Evolutionary conservation across 768 basidiomycete genomes (phyloP).

Genomic region (Terana coerulea): DNA sequence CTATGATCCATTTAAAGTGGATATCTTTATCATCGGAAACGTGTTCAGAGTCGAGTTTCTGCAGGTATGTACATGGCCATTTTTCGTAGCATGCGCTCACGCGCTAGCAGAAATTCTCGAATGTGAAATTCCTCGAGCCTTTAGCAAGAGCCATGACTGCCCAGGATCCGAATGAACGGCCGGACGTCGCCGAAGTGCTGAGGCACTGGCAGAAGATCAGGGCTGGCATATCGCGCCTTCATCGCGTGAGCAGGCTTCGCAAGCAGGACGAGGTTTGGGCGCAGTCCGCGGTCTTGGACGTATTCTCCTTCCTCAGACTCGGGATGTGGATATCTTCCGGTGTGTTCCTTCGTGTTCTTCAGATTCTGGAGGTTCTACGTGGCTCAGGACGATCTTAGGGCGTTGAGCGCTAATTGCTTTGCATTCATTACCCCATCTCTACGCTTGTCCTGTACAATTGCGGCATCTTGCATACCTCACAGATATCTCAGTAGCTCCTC

Average conservation of each 20-base stretch:
- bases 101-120: background rate
- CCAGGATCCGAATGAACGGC: background rate
- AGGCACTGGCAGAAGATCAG: background rate
- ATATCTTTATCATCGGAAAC: slow-evolving; percentile 20
- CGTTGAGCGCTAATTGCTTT: too few relatives aligned
- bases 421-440: too few relatives aligned
- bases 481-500: too few relatives aligned
- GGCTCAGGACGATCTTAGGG: too few relatives aligned
- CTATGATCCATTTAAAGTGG: slow-evolving; percentile 25
- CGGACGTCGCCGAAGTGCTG: background rate
- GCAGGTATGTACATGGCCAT: too few relatives aligned
- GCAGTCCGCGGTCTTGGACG: background rate
- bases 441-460: too few relatives aligned
- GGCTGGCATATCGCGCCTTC: background rate
- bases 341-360: too few relatives aligned
- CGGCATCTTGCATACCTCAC: too few relatives aligned
- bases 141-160: background rate
- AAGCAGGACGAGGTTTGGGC: background rate
- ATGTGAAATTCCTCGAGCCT: background rate
- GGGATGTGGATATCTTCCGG: too few relatives aligned
- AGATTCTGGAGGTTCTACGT: too few relatives aligned
- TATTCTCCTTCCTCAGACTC: background rate
- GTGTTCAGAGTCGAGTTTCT: too few relatives aligned
- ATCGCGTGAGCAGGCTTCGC: background rate
- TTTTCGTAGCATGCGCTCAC: too few relatives aligned